Evolutionary conservation across 345 rosid genomes (phyloP).

Genomic region (Eucalyptus caleyi): DNA sequence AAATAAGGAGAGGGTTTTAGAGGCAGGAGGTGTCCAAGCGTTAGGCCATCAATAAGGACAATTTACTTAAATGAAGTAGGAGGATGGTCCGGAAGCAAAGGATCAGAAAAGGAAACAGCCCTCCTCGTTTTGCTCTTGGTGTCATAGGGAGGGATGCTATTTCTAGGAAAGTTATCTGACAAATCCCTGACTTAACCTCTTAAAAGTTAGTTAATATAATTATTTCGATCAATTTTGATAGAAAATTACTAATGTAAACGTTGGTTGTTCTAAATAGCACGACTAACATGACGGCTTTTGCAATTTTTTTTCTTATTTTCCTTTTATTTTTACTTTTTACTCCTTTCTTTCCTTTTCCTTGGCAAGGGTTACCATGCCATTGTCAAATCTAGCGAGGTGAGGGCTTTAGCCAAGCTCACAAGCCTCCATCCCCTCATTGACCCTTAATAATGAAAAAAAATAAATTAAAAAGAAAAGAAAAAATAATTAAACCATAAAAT

Average conservation of each 20-base stretch:
- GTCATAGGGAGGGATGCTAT: background rate
- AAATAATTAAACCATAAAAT: background rate
- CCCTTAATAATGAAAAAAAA: background rate
- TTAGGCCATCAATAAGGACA: background rate
- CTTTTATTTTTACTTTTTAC: background rate
- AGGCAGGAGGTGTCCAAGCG: background rate
- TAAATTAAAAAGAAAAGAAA: background rate
- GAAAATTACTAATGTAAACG: rapidly evolving
- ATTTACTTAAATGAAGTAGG: background rate
- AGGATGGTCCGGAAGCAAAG: background rate
- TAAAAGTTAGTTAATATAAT: background rate
- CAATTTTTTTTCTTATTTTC: rapidly evolving
- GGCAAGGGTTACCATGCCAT: too few relatives aligned
- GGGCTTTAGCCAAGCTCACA: background rate
- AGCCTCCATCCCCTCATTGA: rapidly evolving
- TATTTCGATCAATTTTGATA: background rate
- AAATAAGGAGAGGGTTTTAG: background rate
- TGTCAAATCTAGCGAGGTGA: background rate
- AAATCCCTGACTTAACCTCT: background rate
- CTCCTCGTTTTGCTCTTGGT: background rate
- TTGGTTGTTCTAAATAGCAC: rapidly evolving
- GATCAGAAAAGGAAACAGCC: background rate
- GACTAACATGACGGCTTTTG: rapidly evolving
- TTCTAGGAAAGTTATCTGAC: background rate
- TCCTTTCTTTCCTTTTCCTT: background rate